Evolutionary conservation across 164 flowering plant species (phyloP), one percentile per base, ranked within the genome.

Genomic region (Umbilicus rupestris): DNA sequence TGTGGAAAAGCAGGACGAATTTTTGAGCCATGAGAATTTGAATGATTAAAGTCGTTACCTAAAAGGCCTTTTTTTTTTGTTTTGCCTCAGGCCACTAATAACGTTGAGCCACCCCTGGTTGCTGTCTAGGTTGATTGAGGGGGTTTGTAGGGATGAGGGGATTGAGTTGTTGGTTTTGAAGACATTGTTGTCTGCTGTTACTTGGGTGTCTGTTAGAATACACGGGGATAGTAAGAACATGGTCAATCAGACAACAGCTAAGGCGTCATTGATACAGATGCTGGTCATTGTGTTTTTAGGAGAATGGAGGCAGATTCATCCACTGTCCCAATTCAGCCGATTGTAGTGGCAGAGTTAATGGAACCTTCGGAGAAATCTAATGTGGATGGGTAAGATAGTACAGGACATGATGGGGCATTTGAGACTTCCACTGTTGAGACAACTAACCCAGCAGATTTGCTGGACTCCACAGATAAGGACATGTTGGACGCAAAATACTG

Each of bases 401-500:
- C 92, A 87, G 78, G 99, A 92, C 99, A 95, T 62, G 98, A 95
- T 71, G 98, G 99, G 29, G 98, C 96, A 10, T 92, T 95, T 68
- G 97, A 92, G 74, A 87, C 96, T 22, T 84, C 91, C 0, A 81
- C 94, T 0, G 96, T 90, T 59, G 99, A 92, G 79, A 83, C 91
- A 0, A 88, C 99, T 0, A 95, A 95, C 75, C 98, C 99, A 0
- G 83, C 98, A 1, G 99, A 95, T 82, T 79, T 95, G 81, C 75
- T 95, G 78, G 99, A 95, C 75, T 95, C 98, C 2, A 92, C 99
- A 0, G 99, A 95, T 78, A 92, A 92, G 81, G 99, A 95, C 66
- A 92, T 95, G 99, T 79, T 95, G 79, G 98, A 95, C 75, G 99
- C 99, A 2, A 95, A 95, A 81, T 95, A 95, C 65, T 95, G 99